Base-by-base conservation (phyloP, 371 early-diverging fungal species). In the Coemansia sp. region DNA sequence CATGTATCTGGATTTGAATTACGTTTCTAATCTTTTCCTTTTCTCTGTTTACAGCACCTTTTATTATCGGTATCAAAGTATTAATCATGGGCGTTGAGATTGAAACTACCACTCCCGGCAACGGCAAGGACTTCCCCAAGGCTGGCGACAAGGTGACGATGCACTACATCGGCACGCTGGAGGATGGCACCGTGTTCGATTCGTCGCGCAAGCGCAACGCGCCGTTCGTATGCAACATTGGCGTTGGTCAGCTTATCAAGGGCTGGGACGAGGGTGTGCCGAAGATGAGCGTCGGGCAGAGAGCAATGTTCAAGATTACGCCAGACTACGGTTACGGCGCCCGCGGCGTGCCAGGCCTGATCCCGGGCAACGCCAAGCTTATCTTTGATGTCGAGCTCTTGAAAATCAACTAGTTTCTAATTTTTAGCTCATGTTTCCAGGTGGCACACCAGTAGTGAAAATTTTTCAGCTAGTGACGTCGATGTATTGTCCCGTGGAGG, bases 161-260 rank as follows among this genome's bases (percentile, higher is more conserved):
- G 68, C 92, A 92, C 85, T 92, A 92, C 71, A 81, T 72, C 65
- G 89, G 90, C 51, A 86, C 86, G 11, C 86, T 91, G 48, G 58
- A 62, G 23, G 79, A 89, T 73, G 95, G 97, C 53, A 72, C 36
- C 15, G 84, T 89, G 83, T 98, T 98, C 61, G 98, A 98, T 79
- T 91, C 92, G 66, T 91, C 92, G 61, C 82, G 84, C 69, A 88
- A 93, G 75, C 94, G 96, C 74, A 82, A 83, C 41, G 39, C 83
- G 56, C 91, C 94, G 55, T 96, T 97, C 77, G 74, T 70, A 19
- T 87, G 87, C 84, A 72, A 69, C 36, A 95, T 98, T 69, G 98
- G 98, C 73, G 90, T 92, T 48, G 95, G 95, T n/a, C 88, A 85
- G 70, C 94, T 98, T 78, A 98, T 98, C 83, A 81, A 83, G 69